Conservation (phyloP, 345 rosid genomes). For the Gynandropsis gynandra region DNA sequence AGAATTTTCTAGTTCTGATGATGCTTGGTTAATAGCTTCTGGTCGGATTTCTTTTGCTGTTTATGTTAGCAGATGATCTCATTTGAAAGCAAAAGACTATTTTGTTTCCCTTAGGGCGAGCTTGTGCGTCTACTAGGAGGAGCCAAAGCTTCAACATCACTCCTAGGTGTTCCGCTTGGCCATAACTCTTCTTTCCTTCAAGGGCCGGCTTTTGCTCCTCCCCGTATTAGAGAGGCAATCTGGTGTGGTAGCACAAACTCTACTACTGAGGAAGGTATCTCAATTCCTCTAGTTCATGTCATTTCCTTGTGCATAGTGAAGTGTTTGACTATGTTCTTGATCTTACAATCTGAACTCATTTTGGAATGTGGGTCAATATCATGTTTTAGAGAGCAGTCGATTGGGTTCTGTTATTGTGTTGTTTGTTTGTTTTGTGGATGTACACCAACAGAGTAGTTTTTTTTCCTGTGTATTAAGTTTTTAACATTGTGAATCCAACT, state of each 20-base stretch:
- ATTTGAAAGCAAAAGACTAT: neutral
- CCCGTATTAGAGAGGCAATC: conserved; percentile 92
- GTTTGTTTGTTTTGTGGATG: too few relatives aligned
- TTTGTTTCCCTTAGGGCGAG: conserved; percentile 50
- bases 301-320: neutral
- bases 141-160: conserved; percentile 56
- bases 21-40: neutral
- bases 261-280: conserved; percentile 79
- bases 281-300: neutral
- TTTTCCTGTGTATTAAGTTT: too few relatives aligned
- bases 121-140: conserved; percentile 85
- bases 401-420: too few relatives aligned
- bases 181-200: conserved; percentile 98
- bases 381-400: too few relatives aligned
- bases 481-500: too few relatives aligned
- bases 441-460: too few relatives aligned
- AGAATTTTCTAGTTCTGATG: neutral
- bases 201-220: conserved; percentile 98
- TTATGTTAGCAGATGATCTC: neutral
- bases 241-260: conserved; percentile 99
- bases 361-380: neutral
- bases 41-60: neutral
- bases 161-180: conserved; percentile 93
- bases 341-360: neutral
- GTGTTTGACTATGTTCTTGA: neutral